Conservation (phyloP, 2,329 filamentous ascomycete species). For the Hypoxylon sp. region DNA sequence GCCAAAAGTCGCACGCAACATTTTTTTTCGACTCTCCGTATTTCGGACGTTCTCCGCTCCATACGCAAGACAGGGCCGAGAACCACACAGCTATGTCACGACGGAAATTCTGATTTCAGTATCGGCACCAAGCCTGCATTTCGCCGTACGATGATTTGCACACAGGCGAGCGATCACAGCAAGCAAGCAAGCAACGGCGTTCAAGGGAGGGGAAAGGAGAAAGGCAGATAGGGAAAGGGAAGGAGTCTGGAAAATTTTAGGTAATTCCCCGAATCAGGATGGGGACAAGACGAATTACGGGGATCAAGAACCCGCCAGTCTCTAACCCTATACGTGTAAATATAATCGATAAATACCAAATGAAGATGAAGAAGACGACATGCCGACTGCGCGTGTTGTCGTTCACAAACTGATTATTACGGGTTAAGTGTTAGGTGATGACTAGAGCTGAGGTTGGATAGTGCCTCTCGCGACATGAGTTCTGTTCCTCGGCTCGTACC, state of each 20-base stretch:
- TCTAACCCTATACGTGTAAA: conserved; percentile 26
- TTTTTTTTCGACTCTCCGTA: conserved; percentile 1
- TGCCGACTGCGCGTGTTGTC: conserved; percentile 7
- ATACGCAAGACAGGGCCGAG: conserved; percentile 13
- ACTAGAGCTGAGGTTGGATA: too few relatives aligned
- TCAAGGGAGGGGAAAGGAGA: conserved; percentile 1
- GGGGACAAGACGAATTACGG: conserved; percentile 11
- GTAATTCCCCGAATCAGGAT: conserved; percentile 21
- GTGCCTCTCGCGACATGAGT: too few relatives aligned
- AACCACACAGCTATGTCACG: conserved; percentile 20
- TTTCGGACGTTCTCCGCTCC: conserved; percentile 5
- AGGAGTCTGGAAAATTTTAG: conserved; percentile 25
- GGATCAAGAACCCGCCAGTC: too few relatives aligned
- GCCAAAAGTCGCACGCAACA: conserved; percentile 11
- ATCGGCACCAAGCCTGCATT: conserved; percentile 13
- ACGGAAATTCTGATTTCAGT: conserved; percentile 19
- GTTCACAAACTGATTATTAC: background rate
- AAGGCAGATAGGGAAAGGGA: too few relatives aligned
- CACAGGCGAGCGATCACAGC: conserved; percentile 9
- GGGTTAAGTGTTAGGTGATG: background rate
- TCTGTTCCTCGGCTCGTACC: too few relatives aligned
- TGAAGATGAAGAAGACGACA: conserved; percentile 15
- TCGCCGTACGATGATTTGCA: background rate
- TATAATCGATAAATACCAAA: conserved; percentile 32
- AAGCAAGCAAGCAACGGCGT: conserved; percentile 38